Evolutionary conservation across 306 rosid species (phyloP).

Genomic region (Styphnolobium japonicum): DNA sequence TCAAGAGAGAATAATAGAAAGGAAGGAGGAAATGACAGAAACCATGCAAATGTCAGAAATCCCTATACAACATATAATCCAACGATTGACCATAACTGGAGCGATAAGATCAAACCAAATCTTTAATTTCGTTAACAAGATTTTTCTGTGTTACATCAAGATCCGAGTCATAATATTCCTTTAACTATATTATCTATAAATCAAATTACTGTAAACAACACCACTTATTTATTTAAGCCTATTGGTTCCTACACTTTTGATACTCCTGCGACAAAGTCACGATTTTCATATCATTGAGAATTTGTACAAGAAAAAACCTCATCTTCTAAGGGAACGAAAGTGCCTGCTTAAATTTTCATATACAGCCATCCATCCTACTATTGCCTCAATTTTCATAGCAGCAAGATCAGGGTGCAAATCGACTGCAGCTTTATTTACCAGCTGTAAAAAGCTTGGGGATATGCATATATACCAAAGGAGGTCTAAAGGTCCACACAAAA

Average conservation of each 20-base stretch:
- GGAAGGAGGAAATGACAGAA: not conserved
- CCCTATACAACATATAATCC: not conserved
- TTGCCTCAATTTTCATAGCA: not conserved
- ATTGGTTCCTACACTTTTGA: constrained; percentile 4
- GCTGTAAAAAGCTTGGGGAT: not conserved
- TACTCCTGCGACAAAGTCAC: constrained; percentile 5
- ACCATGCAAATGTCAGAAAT: not conserved
- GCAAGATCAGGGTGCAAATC: not conserved
- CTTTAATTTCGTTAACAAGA: constrained; percentile 3
- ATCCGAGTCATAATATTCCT: not conserved
- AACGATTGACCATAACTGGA: not conserved
- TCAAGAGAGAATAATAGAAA: not conserved
- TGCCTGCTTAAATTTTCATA: not conserved
- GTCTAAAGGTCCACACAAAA: constrained; percentile 73
- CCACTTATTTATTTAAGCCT: constrained; percentile 13
- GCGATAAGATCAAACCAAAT: constrained; percentile 1
- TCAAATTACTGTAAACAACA: constrained; percentile 7
- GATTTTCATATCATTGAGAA: not conserved
- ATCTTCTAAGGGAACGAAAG: not conserved
- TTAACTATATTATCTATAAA: not conserved
- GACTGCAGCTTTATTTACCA: constrained; percentile 6
- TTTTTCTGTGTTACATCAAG: not conserved
- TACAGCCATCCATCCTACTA: constrained; percentile 16
- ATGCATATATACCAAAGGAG: not conserved
- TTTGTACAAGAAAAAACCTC: constrained; percentile 11